phyloP scores from a whole-genome alignment of 2,329 filamentous ascomycete genomes.

The Didymosphaeria variabile region DNA sequence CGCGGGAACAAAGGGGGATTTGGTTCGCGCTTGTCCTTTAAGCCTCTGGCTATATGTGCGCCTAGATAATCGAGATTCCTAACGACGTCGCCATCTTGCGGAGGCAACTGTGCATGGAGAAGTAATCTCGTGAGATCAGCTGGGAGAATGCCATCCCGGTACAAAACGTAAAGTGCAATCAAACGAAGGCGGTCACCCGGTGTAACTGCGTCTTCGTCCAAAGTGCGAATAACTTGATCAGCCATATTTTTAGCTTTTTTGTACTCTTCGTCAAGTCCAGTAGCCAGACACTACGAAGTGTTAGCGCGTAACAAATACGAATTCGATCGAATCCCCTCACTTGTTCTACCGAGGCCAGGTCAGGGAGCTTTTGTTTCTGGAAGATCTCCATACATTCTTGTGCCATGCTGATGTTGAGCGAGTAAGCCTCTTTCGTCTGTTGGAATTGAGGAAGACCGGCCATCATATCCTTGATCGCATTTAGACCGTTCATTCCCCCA shows the following conservation, averaged over 20 bases:
- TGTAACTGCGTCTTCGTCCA: slow-evolving; percentile 82
- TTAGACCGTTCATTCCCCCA: slow-evolving; percentile 84
- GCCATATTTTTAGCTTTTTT: slow-evolving; percentile 89
- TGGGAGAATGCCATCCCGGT: slow-evolving; percentile 81
- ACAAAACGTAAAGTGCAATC: slow-evolving; percentile 85
- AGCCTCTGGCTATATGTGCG: slow-evolving; percentile 72
- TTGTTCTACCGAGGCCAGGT: slow-evolving; percentile 89
- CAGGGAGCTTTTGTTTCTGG: slow-evolving; percentile 81
- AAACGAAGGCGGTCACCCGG: slow-evolving; percentile 82
- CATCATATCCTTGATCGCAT: slow-evolving; percentile 96
- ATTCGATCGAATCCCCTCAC: slow-evolving; percentile 42
- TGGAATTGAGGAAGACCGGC: slow-evolving; percentile 94
- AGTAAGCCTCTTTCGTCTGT: slow-evolving; percentile 94
- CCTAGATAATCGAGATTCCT: slow-evolving; percentile 84
- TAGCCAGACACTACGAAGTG: slow-evolving; percentile 72
- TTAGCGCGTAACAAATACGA: slow-evolving; percentile 10
- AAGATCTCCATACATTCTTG: slow-evolving; percentile 97
- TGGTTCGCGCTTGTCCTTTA: slow-evolving; percentile 79
- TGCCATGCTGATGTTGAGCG: slow-evolving; percentile 93
- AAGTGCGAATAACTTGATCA: slow-evolving; percentile 82
- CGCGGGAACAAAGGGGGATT: slow-evolving; percentile 75
- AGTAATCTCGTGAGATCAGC: slow-evolving; percentile 87
- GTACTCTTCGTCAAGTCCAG: slow-evolving; percentile 90
- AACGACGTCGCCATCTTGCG: slow-evolving; percentile 76
- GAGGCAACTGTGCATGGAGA: slow-evolving; percentile 80